phyloP scores from a whole-genome alignment of 345 rosid genomes.

The Garcia nutans region DNA sequence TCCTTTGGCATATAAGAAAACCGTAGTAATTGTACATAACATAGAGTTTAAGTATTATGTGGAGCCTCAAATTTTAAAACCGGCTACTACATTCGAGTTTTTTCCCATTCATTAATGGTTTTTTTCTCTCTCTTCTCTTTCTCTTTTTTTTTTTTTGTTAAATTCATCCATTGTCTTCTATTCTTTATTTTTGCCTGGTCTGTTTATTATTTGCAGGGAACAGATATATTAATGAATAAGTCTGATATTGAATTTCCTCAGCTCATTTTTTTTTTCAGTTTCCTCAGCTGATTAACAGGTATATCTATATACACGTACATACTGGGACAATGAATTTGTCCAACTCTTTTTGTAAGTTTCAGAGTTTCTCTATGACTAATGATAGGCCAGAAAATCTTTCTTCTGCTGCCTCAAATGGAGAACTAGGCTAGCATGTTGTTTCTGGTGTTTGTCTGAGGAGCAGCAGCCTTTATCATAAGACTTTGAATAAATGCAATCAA shows the following conservation, averaged over 20 bases:
- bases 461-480: slow-evolving; percentile 41
- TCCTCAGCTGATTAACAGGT: no score
- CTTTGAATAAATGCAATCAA: slow-evolving; percentile 62
- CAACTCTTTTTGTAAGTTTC: no score
- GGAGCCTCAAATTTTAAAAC: not conserved
- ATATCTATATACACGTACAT: no score
- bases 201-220: no score
- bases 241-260: no score
- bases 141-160: not conserved
- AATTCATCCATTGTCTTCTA: not conserved
- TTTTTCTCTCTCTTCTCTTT: not conserved
- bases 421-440: slow-evolving; percentile 9
- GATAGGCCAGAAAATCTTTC: not conserved
- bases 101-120: not conserved
- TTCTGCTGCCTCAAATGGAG: not conserved
- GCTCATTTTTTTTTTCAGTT: no score
- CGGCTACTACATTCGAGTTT: slow-evolving; percentile 6
- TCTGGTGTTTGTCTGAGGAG: slow-evolving; percentile 4
- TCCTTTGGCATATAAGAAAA: not conserved
- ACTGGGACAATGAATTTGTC: no score
- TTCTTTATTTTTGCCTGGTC: not conserved
- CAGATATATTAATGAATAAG: no score
- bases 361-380: no score
- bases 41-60: slow-evolving; percentile 4
- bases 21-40: slow-evolving; percentile 31